These are phyloP conservation scores for Glycine latifolia DNA, from an alignment of 306 rosid genomes.

Conservation along the genomic window DNA sequence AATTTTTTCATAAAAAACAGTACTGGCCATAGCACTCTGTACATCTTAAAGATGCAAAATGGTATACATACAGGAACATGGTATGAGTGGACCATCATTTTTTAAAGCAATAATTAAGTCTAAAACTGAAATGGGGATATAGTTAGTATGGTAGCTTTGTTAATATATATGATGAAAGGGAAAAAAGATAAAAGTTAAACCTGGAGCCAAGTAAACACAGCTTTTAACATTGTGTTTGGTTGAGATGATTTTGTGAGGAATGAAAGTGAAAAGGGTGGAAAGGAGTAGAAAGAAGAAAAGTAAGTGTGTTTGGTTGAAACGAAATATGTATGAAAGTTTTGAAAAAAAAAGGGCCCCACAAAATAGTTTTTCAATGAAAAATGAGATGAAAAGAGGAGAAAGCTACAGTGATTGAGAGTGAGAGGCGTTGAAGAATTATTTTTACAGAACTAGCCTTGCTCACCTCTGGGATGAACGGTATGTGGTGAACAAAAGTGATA, in stretches of 20 bases:
- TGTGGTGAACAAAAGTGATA: neutral
- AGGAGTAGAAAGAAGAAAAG: no score
- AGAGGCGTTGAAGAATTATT: no score
- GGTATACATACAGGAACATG: slow-evolving; percentile 16
- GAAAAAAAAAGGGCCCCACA: no score
- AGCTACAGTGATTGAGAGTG: no score
- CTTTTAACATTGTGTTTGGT: neutral
- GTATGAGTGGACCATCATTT: neutral
- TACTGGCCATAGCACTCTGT: neutral
- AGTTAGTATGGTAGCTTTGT: neutral
- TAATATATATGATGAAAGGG: slow-evolving; percentile 16
- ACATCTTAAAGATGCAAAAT: neutral
- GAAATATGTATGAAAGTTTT: no score
- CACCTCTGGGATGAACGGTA: neutral
- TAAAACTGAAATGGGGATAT: slow-evolving; percentile 38
- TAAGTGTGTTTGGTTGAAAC: no score
- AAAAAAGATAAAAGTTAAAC: slow-evolving; percentile 6
- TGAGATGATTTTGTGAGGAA: no score
- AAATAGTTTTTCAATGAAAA: no score
- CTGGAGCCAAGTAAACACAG: slow-evolving; percentile 3
- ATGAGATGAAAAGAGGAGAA: no score
- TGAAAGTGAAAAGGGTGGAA: no score
- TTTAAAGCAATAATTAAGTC: neutral
- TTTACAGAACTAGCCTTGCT: no score
- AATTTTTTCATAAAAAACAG: neutral